These are phyloP conservation scores for Amanita exitialis DNA, from an alignment of 768 basidiomycete species.

Conservation along the genomic window DNA sequence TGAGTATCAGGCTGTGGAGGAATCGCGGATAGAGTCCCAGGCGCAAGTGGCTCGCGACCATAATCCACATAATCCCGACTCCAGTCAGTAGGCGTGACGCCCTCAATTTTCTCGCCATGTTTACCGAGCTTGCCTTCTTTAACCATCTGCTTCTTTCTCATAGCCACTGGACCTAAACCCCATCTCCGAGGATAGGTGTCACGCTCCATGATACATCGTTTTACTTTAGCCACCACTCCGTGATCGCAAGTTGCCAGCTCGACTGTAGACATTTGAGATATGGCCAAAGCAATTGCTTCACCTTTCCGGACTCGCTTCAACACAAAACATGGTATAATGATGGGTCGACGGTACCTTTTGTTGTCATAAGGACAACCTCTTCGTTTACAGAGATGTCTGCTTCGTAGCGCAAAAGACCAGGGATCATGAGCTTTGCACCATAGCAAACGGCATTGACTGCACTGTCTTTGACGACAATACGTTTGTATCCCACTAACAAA, in stretches of 20 bases:
- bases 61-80: conserved; percentile 92
- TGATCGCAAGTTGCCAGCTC: conserved; percentile 98
- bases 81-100: conserved; percentile 87
- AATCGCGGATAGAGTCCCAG: background rate
- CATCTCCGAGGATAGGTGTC: conserved; percentile 97
- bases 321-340: conserved; percentile 3
- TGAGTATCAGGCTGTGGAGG: background rate
- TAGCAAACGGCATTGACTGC: conserved; percentile 99
- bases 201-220: conserved; percentile 98
- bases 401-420: conserved; percentile 94
- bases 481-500: conserved; percentile 91
- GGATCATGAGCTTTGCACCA: conserved; percentile 99
- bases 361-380: conserved; percentile 97
- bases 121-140: conserved; percentile 97
- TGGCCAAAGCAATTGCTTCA: conserved; percentile 89
- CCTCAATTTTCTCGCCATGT: conserved; percentile 83
- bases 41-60: conserved; percentile 43
- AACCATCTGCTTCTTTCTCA: conserved; percentile 97
- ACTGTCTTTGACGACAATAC: conserved; percentile 98
- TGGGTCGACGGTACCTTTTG: conserved; percentile 56
- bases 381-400: conserved; percentile 90
- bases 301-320: conserved; percentile 27
- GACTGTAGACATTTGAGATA: conserved; percentile 97
- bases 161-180: conserved; percentile 96
- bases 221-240: conserved; percentile 98